Conservation (phyloP, 2,329 filamentous ascomycete species). For the Beauveria medogensis region DNA sequence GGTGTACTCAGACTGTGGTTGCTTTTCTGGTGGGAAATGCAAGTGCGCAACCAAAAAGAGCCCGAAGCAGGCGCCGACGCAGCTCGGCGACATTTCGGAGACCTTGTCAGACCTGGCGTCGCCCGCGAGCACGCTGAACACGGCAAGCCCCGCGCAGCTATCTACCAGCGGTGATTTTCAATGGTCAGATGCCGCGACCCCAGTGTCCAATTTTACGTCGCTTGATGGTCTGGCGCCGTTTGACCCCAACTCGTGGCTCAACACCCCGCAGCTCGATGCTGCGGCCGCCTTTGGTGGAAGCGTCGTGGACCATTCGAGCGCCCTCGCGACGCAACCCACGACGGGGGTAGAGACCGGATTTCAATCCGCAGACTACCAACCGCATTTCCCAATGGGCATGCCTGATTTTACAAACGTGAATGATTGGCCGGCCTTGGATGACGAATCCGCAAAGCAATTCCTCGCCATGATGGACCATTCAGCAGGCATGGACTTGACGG, state of each 20-base stretch:
- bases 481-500: background rate
- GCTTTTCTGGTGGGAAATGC: conserved; percentile 1
- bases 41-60: conserved; percentile 12
- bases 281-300: background rate
- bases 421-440: conserved; percentile 4
- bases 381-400: background rate
- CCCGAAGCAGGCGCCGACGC: background rate
- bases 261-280: background rate
- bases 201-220: background rate
- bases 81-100: background rate
- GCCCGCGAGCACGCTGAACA: background rate
- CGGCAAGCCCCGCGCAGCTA: background rate
- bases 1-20: background rate
- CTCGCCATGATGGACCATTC: conserved; percentile 6
- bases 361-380: background rate
- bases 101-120: background rate
- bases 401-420: background rate
- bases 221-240: background rate
- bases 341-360: background rate
- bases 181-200: background rate
- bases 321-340: background rate
- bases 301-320: background rate
- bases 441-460: background rate
- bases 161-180: background rate
- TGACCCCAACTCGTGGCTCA: background rate